Evolutionary conservation across 495 filamentous ascomycete species (phyloP), one percentile per base, ranked within the genome.

Genomic region (Penicillium diatomitis): DNA sequence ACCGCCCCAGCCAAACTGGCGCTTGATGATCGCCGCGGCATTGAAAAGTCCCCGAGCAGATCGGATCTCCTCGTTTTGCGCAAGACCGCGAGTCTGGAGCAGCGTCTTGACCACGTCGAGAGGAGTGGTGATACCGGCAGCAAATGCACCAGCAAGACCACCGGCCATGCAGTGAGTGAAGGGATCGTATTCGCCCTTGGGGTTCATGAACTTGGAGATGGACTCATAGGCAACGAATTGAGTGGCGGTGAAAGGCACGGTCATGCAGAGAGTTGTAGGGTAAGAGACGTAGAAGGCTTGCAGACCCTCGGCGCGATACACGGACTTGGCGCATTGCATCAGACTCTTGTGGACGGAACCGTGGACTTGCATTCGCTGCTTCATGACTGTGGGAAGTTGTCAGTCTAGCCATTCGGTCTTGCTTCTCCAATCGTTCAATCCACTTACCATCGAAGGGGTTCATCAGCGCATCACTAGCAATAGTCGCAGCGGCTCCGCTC

Each of bases 281-380:
- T 99, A 99, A 39, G 92, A 99, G 58, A 97, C 81, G 75, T 97
- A 99, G 74, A 99, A 99, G 37, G 92, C 92, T 20, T 79, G 76
- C 42, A 97, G 65, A 32, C 92, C 92, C 67, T 99, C 92, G 45
- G 80, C 84, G 52, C 74, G 80, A 72, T 95, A 96, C 44, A 97
- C 83, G 43, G 85, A 80, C 60, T 74, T 79, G 32, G 90, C 89
- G 74, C 92, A 99, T 62, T 96, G 84, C 36, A 71, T 57, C 63
- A 96, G 81, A 6, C 82, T 87, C 58, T 81, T 84, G 69, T 96
- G 94, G 38, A 83, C 77, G n/a, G 94, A 97, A 52, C 90, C 84
- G 54, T 96, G 88, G 47, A 99, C 85, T 64, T 99, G 92, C 92
- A 99, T 99, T 43, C 92, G 86, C 66, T 99, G 92, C 70, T 99